Base-by-base conservation (phyloP, 1,284 basidiomycete species). In the Leccinum subspadiceum region DNA sequence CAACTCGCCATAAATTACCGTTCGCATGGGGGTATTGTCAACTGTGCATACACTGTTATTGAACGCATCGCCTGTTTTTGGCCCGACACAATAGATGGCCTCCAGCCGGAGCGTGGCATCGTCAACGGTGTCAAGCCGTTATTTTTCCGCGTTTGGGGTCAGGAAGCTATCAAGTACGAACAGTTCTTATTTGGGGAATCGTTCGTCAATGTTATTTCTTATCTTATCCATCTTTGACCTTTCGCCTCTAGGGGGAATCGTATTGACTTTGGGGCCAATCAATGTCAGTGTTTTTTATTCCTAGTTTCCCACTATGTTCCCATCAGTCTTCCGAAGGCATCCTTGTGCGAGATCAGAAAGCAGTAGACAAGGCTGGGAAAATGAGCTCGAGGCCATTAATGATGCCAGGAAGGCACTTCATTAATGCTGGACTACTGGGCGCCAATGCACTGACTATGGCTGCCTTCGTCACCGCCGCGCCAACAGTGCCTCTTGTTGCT, bases 361-460 rank as follows among this genome's bases (percentile, higher is more conserved):
- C 87, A 2, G 73, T 76, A 13, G 70, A 82, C 0, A 76, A 76
- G 39, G 90, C 90, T 1, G 92, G 89, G 6, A 84, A 82, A 62
- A 89, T 93, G 83, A 80, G 87, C 8, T 90, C 88, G 51, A 84
- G 80, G 64, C 87, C 92, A 0, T 74, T 93, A 22, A 75, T 79
- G 26, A 78, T 94, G 31, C 91, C 90, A 6, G 90, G 84, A 37
- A 85, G 88, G 64, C 92, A 94, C 68, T 63, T 92, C 7, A 79
- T 93, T 66, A 94, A 94, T 71, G 73, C 78, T 3, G 78, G 84
- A 4, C 78, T 94, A 26, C 74, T 94, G 10, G 85, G 84, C 22
- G 80, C 84, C 1, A 94, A 94, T 68, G 77, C 79, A 5, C 75
- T 82, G 5, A 85, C 87, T 0, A 86, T 93, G 85, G 86, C 82